Base-by-base conservation (phyloP, 176 grass and related monocot species). In the Aegilops sharonensis region DNA sequence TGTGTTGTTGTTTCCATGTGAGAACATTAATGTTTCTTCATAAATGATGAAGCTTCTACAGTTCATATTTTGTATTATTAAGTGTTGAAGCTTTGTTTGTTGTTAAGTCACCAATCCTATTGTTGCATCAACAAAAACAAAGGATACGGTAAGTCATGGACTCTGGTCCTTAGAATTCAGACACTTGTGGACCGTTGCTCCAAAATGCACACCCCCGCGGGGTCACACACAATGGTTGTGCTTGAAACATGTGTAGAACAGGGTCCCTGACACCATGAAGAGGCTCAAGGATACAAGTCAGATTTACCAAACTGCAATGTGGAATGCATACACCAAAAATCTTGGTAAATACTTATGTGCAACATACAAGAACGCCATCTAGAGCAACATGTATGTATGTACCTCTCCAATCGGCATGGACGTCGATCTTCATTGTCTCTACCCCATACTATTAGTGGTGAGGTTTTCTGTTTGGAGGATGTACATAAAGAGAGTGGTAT, bases 381-480 rank as follows among this genome's bases (percentile, higher is more conserved):
- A 48, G 12, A 48, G 45, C 3, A 48, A 48, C 43, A 47, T 18
- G 68, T 5, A 27, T 36, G 9, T 39, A 11, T 67, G 81, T 87
- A 98, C 95, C 93, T 90, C 93, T 94, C 91, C 88, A 94, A 21
- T 98, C 93, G 54, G 84, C 81, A 72, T 89, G 93, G 37, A 94
- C 93, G 37, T 79, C 79, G 30, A 93, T 42, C 72, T 89, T 92
- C 11, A 83, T 95, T 34, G 92, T 31, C 68, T 83, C 72, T 11
- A 79, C 80, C 83, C 89, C 95, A 42, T 88, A 10, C 10, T 47
- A 47, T 1, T 13, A 2, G 43, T 47, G 11, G 43, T 4, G 43
- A 47, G 11, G 3, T 47, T 47, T 47, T 47, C 1, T 47, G 1
- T 4, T 47, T 47, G 43, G 11, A 47, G 10, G 10, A 45, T 45